Percentiles rank a stretch among this genome's conserved stretches.
phyloP scores from a whole-genome alignment of 208 protist genomes.

The Crithidia bombi region DNA sequence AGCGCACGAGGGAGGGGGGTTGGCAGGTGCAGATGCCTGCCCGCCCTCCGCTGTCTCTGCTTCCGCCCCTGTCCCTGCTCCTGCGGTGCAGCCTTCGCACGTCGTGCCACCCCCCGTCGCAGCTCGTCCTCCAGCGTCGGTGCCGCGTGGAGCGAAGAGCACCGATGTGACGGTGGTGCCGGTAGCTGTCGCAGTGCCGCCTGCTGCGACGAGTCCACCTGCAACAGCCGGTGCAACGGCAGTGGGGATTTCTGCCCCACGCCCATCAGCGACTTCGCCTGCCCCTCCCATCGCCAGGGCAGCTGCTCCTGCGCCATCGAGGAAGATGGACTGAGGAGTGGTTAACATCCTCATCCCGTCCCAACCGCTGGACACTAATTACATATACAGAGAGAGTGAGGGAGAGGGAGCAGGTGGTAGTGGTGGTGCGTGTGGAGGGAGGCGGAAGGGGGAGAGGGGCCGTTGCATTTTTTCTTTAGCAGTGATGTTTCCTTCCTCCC shows the following conservation, averaged over 20 bases:
- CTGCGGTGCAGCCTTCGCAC: not conserved
- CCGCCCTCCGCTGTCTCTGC: not conserved
- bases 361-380: not conserved
- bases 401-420: not conserved
- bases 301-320: conserved; percentile 2
- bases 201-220: too few relatives aligned
- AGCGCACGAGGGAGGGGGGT: not conserved
- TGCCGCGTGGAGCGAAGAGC: conserved; percentile 10
- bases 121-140: too few relatives aligned
- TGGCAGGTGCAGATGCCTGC: not conserved
- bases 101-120: not conserved
- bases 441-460: not conserved
- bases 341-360: too few relatives aligned
- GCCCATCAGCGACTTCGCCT: too few relatives aligned
- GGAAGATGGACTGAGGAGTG: conserved; percentile 12
- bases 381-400: not conserved
- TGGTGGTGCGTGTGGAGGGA: too few relatives aligned
- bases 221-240: not conserved
- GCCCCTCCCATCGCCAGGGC: conserved; percentile 19
- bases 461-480: not conserved
- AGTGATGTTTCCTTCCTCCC: too few relatives aligned
- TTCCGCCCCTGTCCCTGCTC: not conserved
- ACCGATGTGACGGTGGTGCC: conserved; percentile 18
- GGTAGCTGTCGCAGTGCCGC: conserved; percentile 9
- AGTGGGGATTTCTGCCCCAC: too few relatives aligned